Conservation (phyloP, 345 rosid genomes). For the Camelina laxa region DNA sequence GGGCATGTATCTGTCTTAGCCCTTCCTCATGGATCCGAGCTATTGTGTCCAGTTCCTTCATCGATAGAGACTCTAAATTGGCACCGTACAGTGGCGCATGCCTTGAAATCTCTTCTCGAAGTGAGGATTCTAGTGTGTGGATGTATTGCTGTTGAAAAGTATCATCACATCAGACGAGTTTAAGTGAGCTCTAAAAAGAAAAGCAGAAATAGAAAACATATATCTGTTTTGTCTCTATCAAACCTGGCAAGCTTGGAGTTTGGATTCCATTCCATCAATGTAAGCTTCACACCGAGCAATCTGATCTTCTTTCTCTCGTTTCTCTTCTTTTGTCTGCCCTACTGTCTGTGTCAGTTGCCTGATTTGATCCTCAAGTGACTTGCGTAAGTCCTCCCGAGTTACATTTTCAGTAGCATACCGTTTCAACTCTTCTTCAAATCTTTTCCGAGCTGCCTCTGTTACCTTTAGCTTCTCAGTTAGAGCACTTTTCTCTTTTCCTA, state of each 20-base stretch:
- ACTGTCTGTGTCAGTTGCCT: slow-evolving; percentile 81
- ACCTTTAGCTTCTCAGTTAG: slow-evolving; percentile 87
- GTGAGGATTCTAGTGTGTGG: slow-evolving; percentile 69
- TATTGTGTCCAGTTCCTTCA: slow-evolving; percentile 90
- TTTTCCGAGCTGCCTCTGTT: slow-evolving; percentile 88
- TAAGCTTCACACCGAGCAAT: slow-evolving; percentile 90
- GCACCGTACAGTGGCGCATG: slow-evolving; percentile 99
- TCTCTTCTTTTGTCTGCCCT: slow-evolving; percentile 95
- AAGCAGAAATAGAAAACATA: no score
- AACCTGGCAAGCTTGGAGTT: slow-evolving; percentile 93
- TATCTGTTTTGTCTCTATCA: background rate
- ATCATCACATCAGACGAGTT: slow-evolving; percentile 15
- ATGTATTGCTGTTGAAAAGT: slow-evolving; percentile 76
- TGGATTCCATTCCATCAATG: slow-evolving; percentile 93
- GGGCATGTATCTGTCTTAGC: slow-evolving; percentile 77
- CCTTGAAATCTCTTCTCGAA: slow-evolving; percentile 85
- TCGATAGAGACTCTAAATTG: slow-evolving; percentile 82
- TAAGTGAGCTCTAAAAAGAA: slow-evolving; percentile 5
- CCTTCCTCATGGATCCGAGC: slow-evolving; percentile 95
- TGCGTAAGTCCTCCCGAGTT: slow-evolving; percentile 83
- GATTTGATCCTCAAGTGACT: slow-evolving; percentile 90
- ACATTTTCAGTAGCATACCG: slow-evolving; percentile 84
- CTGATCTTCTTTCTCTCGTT: slow-evolving; percentile 91
- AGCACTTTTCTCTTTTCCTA: slow-evolving; percentile 90
- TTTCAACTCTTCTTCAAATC: slow-evolving; percentile 91